Base-by-base conservation (phyloP, 352 stramenopile genomes). In the Pseudoperonospora humuli region DNA sequence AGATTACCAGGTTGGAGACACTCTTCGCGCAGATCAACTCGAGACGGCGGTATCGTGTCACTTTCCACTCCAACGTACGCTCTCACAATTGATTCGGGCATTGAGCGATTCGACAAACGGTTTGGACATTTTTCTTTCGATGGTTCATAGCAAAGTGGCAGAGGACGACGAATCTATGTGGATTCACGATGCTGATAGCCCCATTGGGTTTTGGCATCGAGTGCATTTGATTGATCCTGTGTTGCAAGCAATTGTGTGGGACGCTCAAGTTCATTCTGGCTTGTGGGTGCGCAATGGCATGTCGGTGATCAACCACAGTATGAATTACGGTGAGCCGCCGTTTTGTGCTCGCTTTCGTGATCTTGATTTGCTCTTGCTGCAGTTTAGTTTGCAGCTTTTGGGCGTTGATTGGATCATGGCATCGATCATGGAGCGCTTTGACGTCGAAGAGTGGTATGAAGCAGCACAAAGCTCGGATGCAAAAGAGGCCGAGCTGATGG, bases 241-340 rank as follows among this genome's bases (percentile, higher is more conserved):
- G 29, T 35, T 93, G 0, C 73, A 86, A 61, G 69, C 77, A 13
- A 86, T 93, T 27, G 75, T 93, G n/a, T 93, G 81, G 81, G 81
- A 93, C 43, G 71, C 81, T 11, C 77, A 93, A 52, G 81, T 93
- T 1, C 81, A 93, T 43, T 84, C 70, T 0, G 75, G 78, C 3
- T 63, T 93, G 28, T 93, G 81, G 81, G 75, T 89, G 9, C 78
- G 81, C 23, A 93, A 93, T 46, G 81, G 81, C 1, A 76, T 84
- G 51, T 83, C 76, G 4, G 75, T 93, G 27, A 67, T 90, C 20
- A 93, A 89, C 43, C 81, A 93, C 50, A 93, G 78, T 37, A 91
- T 93, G 76, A 93, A 93, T 50, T 93, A 93, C 47, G 81, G 78
- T 7, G 81, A 93, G 36, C 81, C 81, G n/a, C 77, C 77, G 13